These are phyloP conservation scores for Huntiella abstrusa DNA, from an alignment of 2,329 filamentous ascomycete species.

Conservation along the genomic window DNA sequence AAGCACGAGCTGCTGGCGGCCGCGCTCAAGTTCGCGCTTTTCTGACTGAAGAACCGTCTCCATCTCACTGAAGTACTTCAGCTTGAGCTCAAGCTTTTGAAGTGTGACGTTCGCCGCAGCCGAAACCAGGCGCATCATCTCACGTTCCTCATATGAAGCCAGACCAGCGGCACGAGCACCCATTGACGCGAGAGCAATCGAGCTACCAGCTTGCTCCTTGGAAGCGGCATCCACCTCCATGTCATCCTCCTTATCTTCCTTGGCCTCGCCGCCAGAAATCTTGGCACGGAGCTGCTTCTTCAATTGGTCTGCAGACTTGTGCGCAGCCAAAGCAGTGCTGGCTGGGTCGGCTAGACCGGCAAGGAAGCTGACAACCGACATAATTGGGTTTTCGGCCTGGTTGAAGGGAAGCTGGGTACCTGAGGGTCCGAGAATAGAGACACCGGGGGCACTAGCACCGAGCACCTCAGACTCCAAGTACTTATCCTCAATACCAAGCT, in stretches of 20 bases:
- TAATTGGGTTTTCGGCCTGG: constrained; percentile 85
- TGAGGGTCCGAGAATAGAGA: constrained; percentile 48
- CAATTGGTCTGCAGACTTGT: constrained; percentile 72
- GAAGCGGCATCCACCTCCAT: constrained; percentile 40
- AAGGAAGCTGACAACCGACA: constrained; percentile 89
- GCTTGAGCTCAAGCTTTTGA: constrained; percentile 87
- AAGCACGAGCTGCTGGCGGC: constrained; percentile 80
- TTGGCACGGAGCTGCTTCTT: constrained; percentile 61
- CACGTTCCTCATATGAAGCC: constrained; percentile 87
- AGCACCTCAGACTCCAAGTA: constrained; percentile 61
- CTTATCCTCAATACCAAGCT: constrained; percentile 93
- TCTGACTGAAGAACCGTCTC: constrained; percentile 83
- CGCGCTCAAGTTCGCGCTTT: constrained; percentile 77
- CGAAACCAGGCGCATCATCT: constrained; percentile 85
- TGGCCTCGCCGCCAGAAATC: constrained; percentile 41
- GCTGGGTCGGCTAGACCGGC: constrained; percentile 79
- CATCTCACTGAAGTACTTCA: constrained; percentile 93
- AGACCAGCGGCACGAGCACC: constrained; percentile 74
- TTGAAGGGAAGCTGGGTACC: constrained; percentile 74
- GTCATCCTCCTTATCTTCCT: constrained; percentile 25
- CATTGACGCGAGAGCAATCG: constrained; percentile 67
- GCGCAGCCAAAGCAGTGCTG: constrained; percentile 77
- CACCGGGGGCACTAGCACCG: constrained; percentile 33
- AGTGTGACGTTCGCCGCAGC: constrained; percentile 85
- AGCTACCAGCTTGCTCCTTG: constrained; percentile 33